A percentile compares a stretch with the other conserved stretches of the same genome.
phyloP scores from a whole-genome alignment of 208 protist genomes.

The Phytomonas francai region DNA sequence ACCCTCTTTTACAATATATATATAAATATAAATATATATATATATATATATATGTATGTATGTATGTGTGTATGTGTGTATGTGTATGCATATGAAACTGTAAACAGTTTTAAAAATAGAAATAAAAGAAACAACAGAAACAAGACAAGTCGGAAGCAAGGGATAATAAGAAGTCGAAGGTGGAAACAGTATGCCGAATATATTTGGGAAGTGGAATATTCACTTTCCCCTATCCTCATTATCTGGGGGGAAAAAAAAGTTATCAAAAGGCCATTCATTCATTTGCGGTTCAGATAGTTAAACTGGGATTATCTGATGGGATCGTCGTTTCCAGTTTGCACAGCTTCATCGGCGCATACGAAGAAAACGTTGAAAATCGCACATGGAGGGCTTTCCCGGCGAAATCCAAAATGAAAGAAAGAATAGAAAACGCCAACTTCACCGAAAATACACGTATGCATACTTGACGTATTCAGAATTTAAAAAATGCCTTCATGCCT shows the following conservation, averaged over 20 bases:
- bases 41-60: too few relatives aligned
- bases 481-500: not conserved
- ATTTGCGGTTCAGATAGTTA: not conserved
- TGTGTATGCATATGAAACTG: not conserved
- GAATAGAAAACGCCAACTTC: constrained; percentile 4
- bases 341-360: not conserved
- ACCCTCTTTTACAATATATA: too few relatives aligned
- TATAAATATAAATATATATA: too few relatives aligned
- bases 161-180: not conserved
- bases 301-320: not conserved
- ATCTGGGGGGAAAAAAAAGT: not conserved
- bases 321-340: not conserved
- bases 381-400: not conserved
- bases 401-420: not conserved
- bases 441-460: not conserved
- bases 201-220: not conserved
- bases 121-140: not conserved
- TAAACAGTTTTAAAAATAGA: not conserved
- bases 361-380: not conserved
- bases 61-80: not conserved
- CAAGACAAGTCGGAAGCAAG: not conserved
- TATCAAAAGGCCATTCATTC: not conserved
- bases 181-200: not conserved
- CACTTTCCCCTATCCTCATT: not conserved
- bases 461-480: not conserved